A percentile compares a stretch with the other conserved stretches of the same genome.
Evolutionary conservation across 2,329 filamentous ascomycete species (phyloP).

Genomic region (Metarhizium album): DNA sequence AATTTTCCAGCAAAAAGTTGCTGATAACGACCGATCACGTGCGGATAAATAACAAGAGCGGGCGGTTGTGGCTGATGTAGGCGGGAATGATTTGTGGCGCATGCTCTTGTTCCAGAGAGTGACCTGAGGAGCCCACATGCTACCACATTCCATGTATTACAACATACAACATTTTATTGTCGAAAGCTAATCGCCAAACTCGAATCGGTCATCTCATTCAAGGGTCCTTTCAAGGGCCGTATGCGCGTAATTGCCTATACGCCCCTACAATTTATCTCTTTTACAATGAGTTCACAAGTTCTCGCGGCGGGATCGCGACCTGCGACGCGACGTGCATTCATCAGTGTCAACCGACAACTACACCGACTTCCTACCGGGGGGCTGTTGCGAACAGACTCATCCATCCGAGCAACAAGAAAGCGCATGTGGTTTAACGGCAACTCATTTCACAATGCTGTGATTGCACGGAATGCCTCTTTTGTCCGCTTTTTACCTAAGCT

Average conservation of each 20-base stretch:
- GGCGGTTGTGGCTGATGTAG: too few relatives aligned
- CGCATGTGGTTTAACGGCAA: conserved; percentile 73
- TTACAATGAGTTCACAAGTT: conserved; percentile 25
- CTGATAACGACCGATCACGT: conserved; percentile 16
- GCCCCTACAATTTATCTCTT: not conserved
- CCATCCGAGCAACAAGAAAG: conserved; percentile 48
- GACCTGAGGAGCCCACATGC: not conserved
- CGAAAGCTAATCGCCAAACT: not conserved
- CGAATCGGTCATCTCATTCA: not conserved
- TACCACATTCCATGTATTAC: too few relatives aligned
- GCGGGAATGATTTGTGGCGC: not conserved
- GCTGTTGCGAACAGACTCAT: conserved; percentile 54
- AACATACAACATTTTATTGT: not conserved
- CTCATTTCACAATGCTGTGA: conserved; percentile 70
- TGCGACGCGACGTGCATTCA: conserved; percentile 49
- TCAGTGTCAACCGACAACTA: conserved; percentile 49
- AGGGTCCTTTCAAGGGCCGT: not conserved
- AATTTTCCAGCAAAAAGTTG: conserved; percentile 21
- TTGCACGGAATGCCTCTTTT: conserved; percentile 53
- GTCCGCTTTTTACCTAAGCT: conserved; percentile 67
- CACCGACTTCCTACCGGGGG: conserved; percentile 59
- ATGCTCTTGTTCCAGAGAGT: not conserved
- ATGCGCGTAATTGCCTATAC: conserved; percentile 1
- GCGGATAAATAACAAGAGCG: conserved; percentile 1
- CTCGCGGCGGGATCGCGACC: conserved; percentile 63